Evolutionary conservation across 768 basidiomycete species (phyloP).

Genomic region (Rhizopogon vulgaris): DNA sequence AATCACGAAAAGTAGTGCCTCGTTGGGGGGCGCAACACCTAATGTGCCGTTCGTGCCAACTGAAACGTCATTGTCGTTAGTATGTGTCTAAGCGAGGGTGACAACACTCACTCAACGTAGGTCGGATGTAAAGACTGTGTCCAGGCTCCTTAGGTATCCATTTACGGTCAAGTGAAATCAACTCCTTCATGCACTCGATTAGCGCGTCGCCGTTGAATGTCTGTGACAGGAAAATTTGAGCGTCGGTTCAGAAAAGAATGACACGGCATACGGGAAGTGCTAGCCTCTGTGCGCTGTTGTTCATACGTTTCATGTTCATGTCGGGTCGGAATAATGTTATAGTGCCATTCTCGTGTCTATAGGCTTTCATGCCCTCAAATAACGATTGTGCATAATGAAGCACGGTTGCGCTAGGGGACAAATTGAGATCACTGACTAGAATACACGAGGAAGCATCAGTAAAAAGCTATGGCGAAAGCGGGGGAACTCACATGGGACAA

Average conservation of each 20-base stretch:
- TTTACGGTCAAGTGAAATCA: slow-evolving; percentile 74
- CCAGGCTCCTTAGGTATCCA: slow-evolving; percentile 90
- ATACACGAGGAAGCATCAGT: slow-evolving; percentile 9
- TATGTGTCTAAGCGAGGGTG: slow-evolving; percentile 3
- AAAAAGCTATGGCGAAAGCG: neutral
- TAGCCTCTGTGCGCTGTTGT: slow-evolving; percentile 69
- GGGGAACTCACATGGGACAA: slow-evolving; percentile 66
- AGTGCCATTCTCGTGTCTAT: slow-evolving; percentile 63
- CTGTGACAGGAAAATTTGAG: slow-evolving; percentile 29
- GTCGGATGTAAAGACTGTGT: slow-evolving; percentile 88
- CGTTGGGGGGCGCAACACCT: slow-evolving; percentile 53
- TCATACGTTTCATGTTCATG: slow-evolving; percentile 98
- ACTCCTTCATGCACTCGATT: slow-evolving; percentile 76
- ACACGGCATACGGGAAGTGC: slow-evolving; percentile 60
- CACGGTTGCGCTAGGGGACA: slow-evolving; percentile 47
- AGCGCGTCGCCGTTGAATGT: slow-evolving; percentile 74
- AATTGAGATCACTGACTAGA: slow-evolving; percentile 17
- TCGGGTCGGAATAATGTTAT: slow-evolving; percentile 89
- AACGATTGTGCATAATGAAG: slow-evolving; percentile 90
- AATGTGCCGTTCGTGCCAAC: slow-evolving; percentile 60
- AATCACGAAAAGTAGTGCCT: slow-evolving; percentile 63
- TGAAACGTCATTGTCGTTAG: slow-evolving; percentile 19
- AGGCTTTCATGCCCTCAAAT: slow-evolving; percentile 96
- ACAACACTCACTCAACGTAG: slow-evolving; percentile 50
- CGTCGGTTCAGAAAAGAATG: neutral